Percentiles rank a stretch among this genome's conserved stretches.
These are phyloP conservation scores for Aspergillus mulundensis DNA, from an alignment of 495 filamentous ascomycete genomes.

Conservation along the genomic window DNA sequence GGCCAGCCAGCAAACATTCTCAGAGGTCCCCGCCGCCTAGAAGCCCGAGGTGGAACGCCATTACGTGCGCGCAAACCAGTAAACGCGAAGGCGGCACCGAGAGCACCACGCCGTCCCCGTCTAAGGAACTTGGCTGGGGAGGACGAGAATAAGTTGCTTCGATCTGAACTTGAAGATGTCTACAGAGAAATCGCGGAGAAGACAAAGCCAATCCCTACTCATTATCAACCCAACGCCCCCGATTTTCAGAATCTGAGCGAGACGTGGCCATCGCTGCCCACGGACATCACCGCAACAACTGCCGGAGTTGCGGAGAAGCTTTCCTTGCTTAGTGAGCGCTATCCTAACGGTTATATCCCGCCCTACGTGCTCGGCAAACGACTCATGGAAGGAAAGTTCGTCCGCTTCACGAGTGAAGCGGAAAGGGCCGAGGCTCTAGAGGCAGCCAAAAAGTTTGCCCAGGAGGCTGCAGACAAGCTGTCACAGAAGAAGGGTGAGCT, in stretches of 20 bases:
- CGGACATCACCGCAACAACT: slow-evolving; percentile 22
- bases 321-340: slow-evolving; percentile 31
- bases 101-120: slow-evolving; percentile 12
- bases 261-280: slow-evolving; percentile 44
- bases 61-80: slow-evolving; percentile 21
- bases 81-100: background rate
- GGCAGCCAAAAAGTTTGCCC: slow-evolving; percentile 34
- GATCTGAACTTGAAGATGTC: slow-evolving; percentile 28
- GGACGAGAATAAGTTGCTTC: slow-evolving; percentile 21
- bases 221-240: slow-evolving; percentile 33
- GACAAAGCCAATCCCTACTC: slow-evolving; percentile 27
- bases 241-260: slow-evolving; percentile 29
- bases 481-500: slow-evolving; percentile 38
- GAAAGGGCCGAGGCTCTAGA: slow-evolving; percentile 36
- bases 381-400: slow-evolving; percentile 37
- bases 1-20: slow-evolving; percentile 33
- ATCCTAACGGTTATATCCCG: slow-evolving; percentile 36
- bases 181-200: slow-evolving; percentile 31
- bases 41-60: slow-evolving; percentile 17
- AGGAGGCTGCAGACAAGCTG: slow-evolving; percentile 39
- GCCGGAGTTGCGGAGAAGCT: slow-evolving; percentile 39
- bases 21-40: slow-evolving; percentile 28
- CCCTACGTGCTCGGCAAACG: slow-evolving; percentile 38
- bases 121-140: slow-evolving; percentile 18
- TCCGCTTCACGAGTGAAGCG: slow-evolving; percentile 36